Evolutionary conservation across 345 rosid genomes (phyloP), one percentile per base, ranked within the genome.

Genomic region (Bruguiera sexangula): DNA sequence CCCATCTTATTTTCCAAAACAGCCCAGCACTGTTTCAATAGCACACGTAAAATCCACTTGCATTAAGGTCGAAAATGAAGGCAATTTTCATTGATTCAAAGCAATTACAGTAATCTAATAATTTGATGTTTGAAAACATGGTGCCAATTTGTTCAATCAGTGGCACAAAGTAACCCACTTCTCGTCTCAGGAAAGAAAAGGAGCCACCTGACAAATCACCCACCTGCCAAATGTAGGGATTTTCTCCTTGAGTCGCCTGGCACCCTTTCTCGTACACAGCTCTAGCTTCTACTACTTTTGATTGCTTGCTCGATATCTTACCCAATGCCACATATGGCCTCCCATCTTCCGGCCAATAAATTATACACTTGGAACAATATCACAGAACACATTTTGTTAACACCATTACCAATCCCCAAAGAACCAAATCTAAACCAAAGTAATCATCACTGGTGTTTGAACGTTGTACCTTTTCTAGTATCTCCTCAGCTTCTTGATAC

Each of bases 221-320:
- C 53, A 89, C 99, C 99, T 95, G 97, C 99, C 99, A 95, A 83
- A 95, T 84, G 81, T 82, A 95, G 37, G 99, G 83, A 81, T 95
- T 95, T 79, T 95, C 99, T 71, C 99, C 99, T 80, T 89, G 91
- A 55, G 97, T 88, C 53, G 97, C 87, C 71, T 91, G 97, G 83
- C 97, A 89, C 39, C 96, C 99, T 76, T 78, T 83, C 76, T 90
- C 92, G 53, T 95, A 95, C 60, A 88, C 82, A 43, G 81, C 88
- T 81, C 96, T 82, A 11, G 96, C 96, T 34, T 87, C 93, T 1
- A 72, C 79, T 18, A 27, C 63, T 79, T 81, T 95, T 0, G 87
- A 80, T 79, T 88, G 99, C 84, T 90, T 92, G 79, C 68, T 72
- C 61, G 90, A 67, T 73, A 86, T 77, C 89, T 95, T 95, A 77